A percentile compares a stretch with the other conserved stretches of the same genome.
These are phyloP conservation scores for Chalciporus piperatus DNA, from an alignment of 768 basidiomycete genomes.

Conservation along the genomic window DNA sequence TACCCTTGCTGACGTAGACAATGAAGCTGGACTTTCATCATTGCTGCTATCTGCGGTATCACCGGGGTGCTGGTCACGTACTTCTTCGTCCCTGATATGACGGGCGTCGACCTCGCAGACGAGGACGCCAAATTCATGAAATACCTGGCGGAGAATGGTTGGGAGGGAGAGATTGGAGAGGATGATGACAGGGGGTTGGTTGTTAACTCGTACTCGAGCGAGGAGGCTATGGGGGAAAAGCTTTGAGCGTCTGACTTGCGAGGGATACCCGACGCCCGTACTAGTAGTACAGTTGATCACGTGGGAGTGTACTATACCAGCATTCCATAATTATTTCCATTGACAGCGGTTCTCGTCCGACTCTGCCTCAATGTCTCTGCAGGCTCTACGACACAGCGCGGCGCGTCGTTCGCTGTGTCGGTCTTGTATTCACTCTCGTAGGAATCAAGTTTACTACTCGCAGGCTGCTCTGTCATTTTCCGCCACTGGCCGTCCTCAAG, in stretches of 20 bases:
- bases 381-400: constrained; percentile 13
- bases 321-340: too few species aligned
- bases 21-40: constrained; percentile 62
- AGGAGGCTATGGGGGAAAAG: constrained; percentile 15
- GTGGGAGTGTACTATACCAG: too few species aligned
- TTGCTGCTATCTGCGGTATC: constrained; percentile 66
- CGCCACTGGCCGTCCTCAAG: constrained; percentile 3
- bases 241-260: neutral
- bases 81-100: constrained; percentile 68
- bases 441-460: constrained; percentile 23
- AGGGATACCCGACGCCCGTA: too few species aligned
- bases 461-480: constrained; percentile 20
- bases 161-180: constrained; percentile 63
- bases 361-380: constrained; percentile 22
- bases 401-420: constrained; percentile 18
- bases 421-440: constrained; percentile 12
- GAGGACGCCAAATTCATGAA: constrained; percentile 62
- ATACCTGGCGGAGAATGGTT: constrained; percentile 61
- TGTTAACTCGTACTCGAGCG: constrained; percentile 9
- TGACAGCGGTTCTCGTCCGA: too few species aligned
- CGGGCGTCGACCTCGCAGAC: constrained; percentile 61
- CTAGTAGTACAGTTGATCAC: too few species aligned
- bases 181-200: constrained; percentile 39
- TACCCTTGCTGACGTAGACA: neutral
- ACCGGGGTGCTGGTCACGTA: constrained; percentile 63